Evolutionary conservation across 805 yeast species (phyloP), one percentile per base, ranked within the genome.

Genomic region (Kregervanrija delftensis): DNA sequence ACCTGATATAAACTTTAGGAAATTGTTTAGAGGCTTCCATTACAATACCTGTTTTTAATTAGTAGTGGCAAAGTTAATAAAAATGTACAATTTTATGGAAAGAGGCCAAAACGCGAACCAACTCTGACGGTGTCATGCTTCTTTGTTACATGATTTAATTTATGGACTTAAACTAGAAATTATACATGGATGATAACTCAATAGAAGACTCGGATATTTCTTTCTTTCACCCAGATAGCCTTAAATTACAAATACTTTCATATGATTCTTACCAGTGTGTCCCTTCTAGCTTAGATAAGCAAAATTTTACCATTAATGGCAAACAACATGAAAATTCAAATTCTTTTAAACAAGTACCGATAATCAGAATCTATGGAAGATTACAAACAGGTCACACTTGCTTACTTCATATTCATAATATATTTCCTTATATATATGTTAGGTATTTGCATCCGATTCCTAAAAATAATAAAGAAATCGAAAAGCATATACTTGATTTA

Each of bases 401-500:
- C 10, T 52, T 76, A 11, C 74, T 84, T 1, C 96, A 93, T 60
- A 66, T 93, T 9, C 98, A 90, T 65, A 90, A 91, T 35, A 76
- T 77, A 14, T 86, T 73, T 51, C 99, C 98, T 0, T 93, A 91
- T 57, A 52, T 91, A 2, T 89, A 74, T 57, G 68, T 90, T 6
- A 22, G 8, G 28, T 22, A 22, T 22, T 22, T 22, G 28, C 28
- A 22, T 2, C 78, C 76, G 33, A 82, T 82, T 55, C 68, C 67
- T 37, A 83, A 80, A 1, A 57, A 62, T 1, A 43, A 46, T 4
- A 45, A 50, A 4, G 53, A 50, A 2, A 53, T 68, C 6, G 45
- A 56, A 11, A 56, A 58, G 13, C 67, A 68, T 44, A 62, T 82
- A 30, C 50, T 62, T 3, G 51, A 59, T 1, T 51, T 82, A 13